These are phyloP conservation scores for Pinus tabuliformis DNA, from an alignment of 75 land plant genomes.

Conservation along the genomic window DNA sequence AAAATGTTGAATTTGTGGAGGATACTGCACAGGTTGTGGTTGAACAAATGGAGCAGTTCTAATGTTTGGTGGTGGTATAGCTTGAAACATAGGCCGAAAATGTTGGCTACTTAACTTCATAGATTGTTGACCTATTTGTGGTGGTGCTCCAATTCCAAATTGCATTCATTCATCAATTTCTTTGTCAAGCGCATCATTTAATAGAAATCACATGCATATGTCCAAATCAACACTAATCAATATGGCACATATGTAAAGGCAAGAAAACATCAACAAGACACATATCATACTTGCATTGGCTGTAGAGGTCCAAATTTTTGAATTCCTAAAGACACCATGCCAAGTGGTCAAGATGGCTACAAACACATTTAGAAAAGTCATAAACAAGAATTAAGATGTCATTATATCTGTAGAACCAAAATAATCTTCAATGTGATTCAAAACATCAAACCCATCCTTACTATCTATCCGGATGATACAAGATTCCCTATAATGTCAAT, in stretches of 20 bases:
- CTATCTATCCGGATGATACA: neutral
- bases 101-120: constrained; percentile 39
- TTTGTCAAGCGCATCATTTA: neutral
- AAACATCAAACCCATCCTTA: neutral
- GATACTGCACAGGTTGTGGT: constrained; percentile 33
- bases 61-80: constrained; percentile 26
- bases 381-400: neutral
- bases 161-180: constrained; percentile 12
- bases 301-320: constrained; percentile 21
- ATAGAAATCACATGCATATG: neutral
- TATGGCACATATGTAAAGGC: neutral
- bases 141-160: constrained; percentile 51
- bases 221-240: neutral
- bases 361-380: neutral
- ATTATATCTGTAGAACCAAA: neutral
- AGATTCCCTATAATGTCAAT: constrained; percentile 2
- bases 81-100: constrained; percentile 39
- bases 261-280: neutral
- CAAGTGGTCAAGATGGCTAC: constrained; percentile 26
- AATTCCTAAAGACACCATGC: constrained; percentile 32
- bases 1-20: constrained; percentile 51
- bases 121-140: constrained; percentile 44
- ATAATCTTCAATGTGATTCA: neutral
- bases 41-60: constrained; percentile 26
- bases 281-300: constrained; percentile 27